A percentile compares a stretch with the other conserved stretches of the same genome.
phyloP scores from a whole-genome alignment of 2,329 filamentous ascomycete genomes.

The Falciphora oryzae region DNA sequence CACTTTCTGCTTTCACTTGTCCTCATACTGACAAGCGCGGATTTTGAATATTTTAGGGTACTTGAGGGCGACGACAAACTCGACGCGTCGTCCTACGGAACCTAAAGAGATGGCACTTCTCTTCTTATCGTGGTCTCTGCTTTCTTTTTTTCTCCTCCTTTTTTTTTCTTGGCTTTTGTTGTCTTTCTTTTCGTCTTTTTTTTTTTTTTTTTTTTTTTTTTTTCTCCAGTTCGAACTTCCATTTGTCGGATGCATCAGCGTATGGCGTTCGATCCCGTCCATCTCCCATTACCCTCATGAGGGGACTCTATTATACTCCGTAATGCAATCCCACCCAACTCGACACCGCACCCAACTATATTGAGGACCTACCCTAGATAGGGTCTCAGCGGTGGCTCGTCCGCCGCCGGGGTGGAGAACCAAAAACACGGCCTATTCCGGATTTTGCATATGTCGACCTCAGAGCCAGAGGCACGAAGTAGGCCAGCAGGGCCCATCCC shows the following conservation, averaged over 20 bases:
- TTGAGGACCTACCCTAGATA: too few relatives aligned
- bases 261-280: not conserved
- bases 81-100: conserved; percentile 41
- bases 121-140: not conserved
- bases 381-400: too few relatives aligned
- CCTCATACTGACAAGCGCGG: not conserved
- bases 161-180: not conserved
- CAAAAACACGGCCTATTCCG: too few relatives aligned
- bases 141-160: not conserved
- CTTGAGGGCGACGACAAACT: conserved; percentile 50
- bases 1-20: not conserved
- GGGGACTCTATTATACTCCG: not conserved
- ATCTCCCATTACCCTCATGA: not conserved
- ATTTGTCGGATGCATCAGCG: conserved; percentile 1
- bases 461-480: too few relatives aligned
- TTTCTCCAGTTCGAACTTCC: not conserved
- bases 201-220: not conserved
- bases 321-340: not conserved
- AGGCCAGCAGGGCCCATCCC: too few relatives aligned
- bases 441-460: too few relatives aligned
- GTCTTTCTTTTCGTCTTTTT: not conserved
- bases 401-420: too few relatives aligned
- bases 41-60: conserved; percentile 31
- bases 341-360: not conserved
- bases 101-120: conserved; percentile 8